Base-by-base conservation (phyloP, 164 flowering plant species). In the Protea cynaroides region DNA sequence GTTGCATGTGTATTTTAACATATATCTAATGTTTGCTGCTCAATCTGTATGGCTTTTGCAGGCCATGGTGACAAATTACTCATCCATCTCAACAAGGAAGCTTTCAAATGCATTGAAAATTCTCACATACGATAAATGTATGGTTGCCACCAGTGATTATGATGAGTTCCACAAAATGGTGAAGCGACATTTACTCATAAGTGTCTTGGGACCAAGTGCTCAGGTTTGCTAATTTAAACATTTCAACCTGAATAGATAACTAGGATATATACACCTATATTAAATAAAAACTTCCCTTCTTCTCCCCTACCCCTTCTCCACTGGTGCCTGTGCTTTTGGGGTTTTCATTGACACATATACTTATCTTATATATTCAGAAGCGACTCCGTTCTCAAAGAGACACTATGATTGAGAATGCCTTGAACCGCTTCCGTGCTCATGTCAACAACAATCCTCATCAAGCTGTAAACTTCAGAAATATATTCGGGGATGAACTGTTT, bases 111-210 rank as follows among this genome's bases (percentile, higher is more conserved):
- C 97, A 11, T 66, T 92, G 61, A 79, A 58, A 64, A 71, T 85
- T 56, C 89, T 95, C 53, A 88, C 96, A 22, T 38, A 19, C 37
- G 75, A 89, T 67, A 91, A 92, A 59, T 68, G 75, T 59, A 86
- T 94, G 85, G 96, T 94, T 65, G 97, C 97, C n/a, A 86, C 70
- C 34, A 89, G 99, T 77, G 97, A 95, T 75, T 90, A 92, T 58
- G 62, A 81, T 36, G 96, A 88, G 19, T 90, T 86, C 71, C 90
- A 95, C 79, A 90, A 82, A 77, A 72, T 71, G 64, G 81, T 72
- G 8, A 95, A 92, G 65, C 75, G 82, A 21, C 50, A 71, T 59
- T 29, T 92, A 37, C 74, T 95, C 38, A 60, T 83, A n/a, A 73
- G 81, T 69, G 66, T 85, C 66, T 64, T 95, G 73, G 94, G 96